Percentiles rank a stretch among this genome's conserved stretches.
Evolutionary conservation across 2,329 filamentous ascomycete species (phyloP).

Genomic region (Colletotrichum spinosum): DNA sequence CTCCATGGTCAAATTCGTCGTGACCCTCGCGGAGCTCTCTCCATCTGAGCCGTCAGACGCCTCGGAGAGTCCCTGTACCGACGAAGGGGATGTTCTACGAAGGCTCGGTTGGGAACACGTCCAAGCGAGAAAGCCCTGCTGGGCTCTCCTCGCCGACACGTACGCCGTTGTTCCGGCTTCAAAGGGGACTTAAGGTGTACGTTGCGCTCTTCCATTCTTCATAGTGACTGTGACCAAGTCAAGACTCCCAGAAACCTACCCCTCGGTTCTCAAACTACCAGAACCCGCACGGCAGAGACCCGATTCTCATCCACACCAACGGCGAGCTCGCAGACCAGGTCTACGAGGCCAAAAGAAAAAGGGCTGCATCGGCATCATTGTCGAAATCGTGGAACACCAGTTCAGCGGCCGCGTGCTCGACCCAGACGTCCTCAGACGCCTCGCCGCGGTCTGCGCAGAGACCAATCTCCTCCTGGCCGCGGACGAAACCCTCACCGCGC

Average conservation of each 20-base stretch:
- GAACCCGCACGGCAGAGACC: slow-evolving; percentile 35
- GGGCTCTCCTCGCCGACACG: slow-evolving; percentile 40
- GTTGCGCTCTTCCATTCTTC: neutral
- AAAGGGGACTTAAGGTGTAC: slow-evolving; percentile 17
- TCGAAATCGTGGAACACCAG: slow-evolving; percentile 41
- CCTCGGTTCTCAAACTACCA: neutral
- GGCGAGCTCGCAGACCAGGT: slow-evolving; percentile 38
- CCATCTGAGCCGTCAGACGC: slow-evolving; percentile 35
- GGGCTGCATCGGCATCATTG: slow-evolving; percentile 41
- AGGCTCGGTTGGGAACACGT: slow-evolving; percentile 39
- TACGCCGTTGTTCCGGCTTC: slow-evolving; percentile 38
- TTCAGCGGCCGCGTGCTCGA: slow-evolving; percentile 40
- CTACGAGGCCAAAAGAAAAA: slow-evolving; percentile 38
- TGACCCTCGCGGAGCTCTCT: slow-evolving; percentile 38
- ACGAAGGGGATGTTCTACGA: slow-evolving; percentile 37
- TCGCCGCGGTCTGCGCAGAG: slow-evolving; percentile 37
- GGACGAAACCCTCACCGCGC: slow-evolving; percentile 42
- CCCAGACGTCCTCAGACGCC: slow-evolving; percentile 31
- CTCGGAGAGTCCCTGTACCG: slow-evolving; percentile 33
- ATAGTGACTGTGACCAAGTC: neutral
- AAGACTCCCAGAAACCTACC: neutral
- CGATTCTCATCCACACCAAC: slow-evolving; percentile 38
- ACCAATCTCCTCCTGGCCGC: slow-evolving; percentile 39
- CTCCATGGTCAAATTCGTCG: slow-evolving; percentile 38
- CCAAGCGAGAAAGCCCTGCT: slow-evolving; percentile 39